A percentile compares a stretch with the other conserved stretches of the same genome.
Conservation (phyloP, 768 basidiomycete genomes). For the Scleroderma citrinum region DNA sequence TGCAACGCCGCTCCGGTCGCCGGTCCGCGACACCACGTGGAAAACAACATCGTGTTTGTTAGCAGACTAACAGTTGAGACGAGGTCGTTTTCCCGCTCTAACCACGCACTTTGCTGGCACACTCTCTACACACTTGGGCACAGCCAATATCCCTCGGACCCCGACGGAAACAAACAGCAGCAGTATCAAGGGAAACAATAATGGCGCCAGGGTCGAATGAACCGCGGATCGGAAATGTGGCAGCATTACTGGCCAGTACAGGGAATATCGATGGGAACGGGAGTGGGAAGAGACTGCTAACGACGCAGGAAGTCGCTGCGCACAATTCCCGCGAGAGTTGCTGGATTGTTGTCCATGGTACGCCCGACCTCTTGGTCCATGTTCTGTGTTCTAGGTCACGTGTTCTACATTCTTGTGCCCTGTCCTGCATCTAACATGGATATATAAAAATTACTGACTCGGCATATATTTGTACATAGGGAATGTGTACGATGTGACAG, state of each 20-base stretch:
- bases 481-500: constrained; percentile 74
- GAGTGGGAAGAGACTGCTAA: constrained; percentile 21
- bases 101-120: not conserved
- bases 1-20: too few species aligned
- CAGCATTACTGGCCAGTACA: too few species aligned
- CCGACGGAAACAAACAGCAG: not conserved
- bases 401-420: not conserved
- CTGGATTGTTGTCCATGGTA: constrained; percentile 85
- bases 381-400: not conserved
- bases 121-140: constrained; percentile 12
- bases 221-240: not conserved
- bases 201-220: not conserved
- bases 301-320: constrained; percentile 46
- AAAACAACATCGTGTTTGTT: not conserved
- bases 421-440: too few species aligned
- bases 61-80: not conserved
- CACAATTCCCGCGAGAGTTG: constrained; percentile 59
- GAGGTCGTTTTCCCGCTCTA: constrained; percentile 4
- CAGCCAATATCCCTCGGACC: not conserved
- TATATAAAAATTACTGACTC: too few species aligned
- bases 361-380: too few species aligned
- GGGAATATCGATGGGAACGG: not conserved
- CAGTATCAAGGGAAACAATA: not conserved
- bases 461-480: constrained; percentile 37
- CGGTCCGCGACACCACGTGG: too few species aligned